Evolutionary conservation across 768 basidiomycete species (phyloP).

Genomic region (Russula vinacea): DNA sequence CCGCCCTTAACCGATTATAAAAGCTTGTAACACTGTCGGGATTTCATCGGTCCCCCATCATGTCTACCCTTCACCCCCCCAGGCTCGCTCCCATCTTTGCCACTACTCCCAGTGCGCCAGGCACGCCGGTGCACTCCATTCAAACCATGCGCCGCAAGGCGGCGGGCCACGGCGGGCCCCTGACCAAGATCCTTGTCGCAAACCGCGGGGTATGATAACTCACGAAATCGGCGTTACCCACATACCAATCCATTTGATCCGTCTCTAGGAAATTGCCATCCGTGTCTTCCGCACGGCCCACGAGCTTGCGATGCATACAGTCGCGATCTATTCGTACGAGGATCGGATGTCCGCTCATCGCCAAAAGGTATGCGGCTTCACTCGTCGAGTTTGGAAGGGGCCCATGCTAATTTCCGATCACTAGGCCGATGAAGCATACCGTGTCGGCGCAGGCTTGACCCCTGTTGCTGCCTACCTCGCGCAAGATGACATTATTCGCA

Average conservation of each 20-base stretch:
- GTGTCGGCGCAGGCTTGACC: constrained; percentile 93
- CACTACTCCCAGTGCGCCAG: constrained; percentile 69
- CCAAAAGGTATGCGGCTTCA: constrained; percentile 68
- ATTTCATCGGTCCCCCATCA: constrained; percentile 23
- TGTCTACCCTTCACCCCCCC: constrained; percentile 57
- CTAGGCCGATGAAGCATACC: constrained; percentile 97
- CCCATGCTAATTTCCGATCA: not conserved
- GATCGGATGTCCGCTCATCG: constrained; percentile 96
- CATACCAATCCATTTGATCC: constrained; percentile 7
- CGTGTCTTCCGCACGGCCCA: constrained; percentile 98
- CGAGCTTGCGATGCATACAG: constrained; percentile 98
- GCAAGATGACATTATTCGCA: constrained; percentile 94
- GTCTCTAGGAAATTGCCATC: constrained; percentile 89
- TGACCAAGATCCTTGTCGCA: constrained; percentile 90
- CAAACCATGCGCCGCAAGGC: constrained; percentile 88
- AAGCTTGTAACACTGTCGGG: constrained; percentile 1
- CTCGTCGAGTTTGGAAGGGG: not conserved
- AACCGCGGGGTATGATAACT: constrained; percentile 76
- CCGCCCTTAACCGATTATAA: constrained; percentile 23
- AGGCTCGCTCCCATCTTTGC: constrained; percentile 71
- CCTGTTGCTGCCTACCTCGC: constrained; percentile 97
- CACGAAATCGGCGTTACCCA: constrained; percentile 17
- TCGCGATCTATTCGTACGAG: constrained; percentile 97
- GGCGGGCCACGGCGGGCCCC: constrained; percentile 84
- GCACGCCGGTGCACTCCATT: constrained; percentile 86